A percentile compares a stretch with the other conserved stretches of the same genome.
Conservation (phyloP, 2,329 filamentous ascomycete species). For the Clonostachys chloroleuca region DNA sequence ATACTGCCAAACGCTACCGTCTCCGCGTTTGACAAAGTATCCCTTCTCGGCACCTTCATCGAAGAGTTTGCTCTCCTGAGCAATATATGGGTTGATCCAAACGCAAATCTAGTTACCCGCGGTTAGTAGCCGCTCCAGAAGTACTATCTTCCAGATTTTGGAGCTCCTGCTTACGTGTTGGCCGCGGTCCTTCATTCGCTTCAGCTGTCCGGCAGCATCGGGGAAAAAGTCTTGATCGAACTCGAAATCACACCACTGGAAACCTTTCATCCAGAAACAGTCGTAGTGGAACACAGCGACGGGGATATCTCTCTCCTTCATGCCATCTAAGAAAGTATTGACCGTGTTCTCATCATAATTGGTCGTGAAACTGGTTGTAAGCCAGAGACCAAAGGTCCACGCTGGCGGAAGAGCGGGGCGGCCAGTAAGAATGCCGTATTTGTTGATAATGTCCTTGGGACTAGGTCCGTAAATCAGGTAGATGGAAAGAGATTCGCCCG, state of each 20-base stretch:
- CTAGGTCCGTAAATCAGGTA: constrained; percentile 68
- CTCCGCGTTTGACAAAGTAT: constrained; percentile 64
- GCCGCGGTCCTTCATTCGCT: constrained; percentile 57
- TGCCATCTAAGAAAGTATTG: constrained; percentile 62
- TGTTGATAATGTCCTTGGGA: constrained; percentile 67
- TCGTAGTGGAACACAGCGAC: constrained; percentile 74
- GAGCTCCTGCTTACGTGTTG: constrained; percentile 19
- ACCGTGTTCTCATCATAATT: constrained; percentile 68
- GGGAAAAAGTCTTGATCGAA: constrained; percentile 67
- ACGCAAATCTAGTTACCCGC: constrained; percentile 54
- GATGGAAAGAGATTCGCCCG: constrained; percentile 67
- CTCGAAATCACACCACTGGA: constrained; percentile 71
- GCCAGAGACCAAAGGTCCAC: constrained; percentile 74
- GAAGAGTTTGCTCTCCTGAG: constrained; percentile 64
- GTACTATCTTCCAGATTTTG: too few relatives aligned
- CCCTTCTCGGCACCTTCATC: constrained; percentile 58
- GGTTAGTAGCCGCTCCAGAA: too few relatives aligned
- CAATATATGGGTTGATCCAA: constrained; percentile 77
- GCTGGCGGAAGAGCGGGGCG: constrained; percentile 58
- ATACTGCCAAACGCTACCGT: constrained; percentile 65
- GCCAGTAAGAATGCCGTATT: constrained; percentile 65
- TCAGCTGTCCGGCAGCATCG: constrained; percentile 60
- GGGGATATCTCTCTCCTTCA: constrained; percentile 60
- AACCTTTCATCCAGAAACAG: constrained; percentile 74
- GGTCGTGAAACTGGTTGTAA: constrained; percentile 74